A percentile compares a stretch with the other conserved stretches of the same genome.
phyloP scores from a whole-genome alignment of 225 moss, liverwort and hornwort species.

The Straminergon stramineum region DNA sequence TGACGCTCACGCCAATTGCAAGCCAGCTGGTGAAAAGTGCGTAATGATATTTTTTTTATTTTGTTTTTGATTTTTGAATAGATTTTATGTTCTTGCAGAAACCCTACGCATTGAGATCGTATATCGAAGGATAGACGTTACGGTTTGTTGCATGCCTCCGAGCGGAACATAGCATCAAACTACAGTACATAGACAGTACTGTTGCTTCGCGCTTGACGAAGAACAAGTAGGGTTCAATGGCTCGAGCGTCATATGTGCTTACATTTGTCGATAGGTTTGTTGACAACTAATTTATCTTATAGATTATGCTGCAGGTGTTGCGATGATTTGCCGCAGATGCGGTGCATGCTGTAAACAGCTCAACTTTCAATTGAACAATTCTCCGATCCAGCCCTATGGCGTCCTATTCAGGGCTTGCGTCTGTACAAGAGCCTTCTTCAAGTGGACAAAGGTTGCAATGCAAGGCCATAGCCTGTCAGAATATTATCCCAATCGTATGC shows the following conservation, averaged over 20 bases:
- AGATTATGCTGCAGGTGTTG: not conserved
- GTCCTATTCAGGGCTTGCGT: not conserved
- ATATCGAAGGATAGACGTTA: not conserved
- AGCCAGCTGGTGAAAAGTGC: not conserved
- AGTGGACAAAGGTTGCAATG: not conserved
- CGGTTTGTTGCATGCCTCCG: not conserved
- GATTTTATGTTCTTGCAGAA: not conserved
- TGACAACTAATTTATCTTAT: not conserved
- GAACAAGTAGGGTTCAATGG: not conserved
- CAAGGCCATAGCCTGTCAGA: not conserved
- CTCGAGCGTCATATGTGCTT: not conserved
- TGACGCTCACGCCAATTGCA: not conserved
- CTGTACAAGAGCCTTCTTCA: not conserved
- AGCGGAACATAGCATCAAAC: not conserved
- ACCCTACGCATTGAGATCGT: not conserved
- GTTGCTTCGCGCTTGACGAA: not conserved
- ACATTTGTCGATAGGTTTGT: not conserved
- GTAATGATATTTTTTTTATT: not conserved
- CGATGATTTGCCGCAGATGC: not conserved
- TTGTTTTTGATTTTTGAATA: not conserved
- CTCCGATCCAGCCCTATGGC: not conserved
- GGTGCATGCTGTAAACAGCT: not conserved
- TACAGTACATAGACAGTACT: not conserved
- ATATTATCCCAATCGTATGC: not conserved
- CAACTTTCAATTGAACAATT: not conserved